A percentile compares a stretch with the other conserved stretches of the same genome.
Evolutionary conservation across 176 grass and related monocot species (phyloP).

Genomic region (Saccharum spontaneum): DNA sequence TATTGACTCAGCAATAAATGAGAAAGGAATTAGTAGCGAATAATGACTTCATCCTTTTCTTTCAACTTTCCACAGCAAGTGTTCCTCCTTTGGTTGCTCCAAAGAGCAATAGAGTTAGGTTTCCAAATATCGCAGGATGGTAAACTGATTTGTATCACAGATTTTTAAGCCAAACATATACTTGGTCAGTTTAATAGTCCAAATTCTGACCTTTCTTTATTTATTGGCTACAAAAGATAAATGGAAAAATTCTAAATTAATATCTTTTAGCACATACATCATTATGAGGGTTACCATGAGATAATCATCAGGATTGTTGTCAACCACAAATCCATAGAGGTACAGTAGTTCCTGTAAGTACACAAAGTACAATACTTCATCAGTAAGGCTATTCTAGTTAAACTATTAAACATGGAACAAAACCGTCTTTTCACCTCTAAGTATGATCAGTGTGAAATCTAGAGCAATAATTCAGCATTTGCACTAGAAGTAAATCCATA

Average conservation of each 20-base stretch:
- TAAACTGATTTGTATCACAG: neutral
- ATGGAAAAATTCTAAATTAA: constrained; percentile 20
- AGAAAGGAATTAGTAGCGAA: neutral
- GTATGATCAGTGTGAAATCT: neutral
- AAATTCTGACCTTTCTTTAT: neutral
- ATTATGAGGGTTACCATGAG: constrained; percentile 66
- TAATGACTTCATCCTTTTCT: neutral
- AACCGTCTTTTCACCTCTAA: constrained; percentile 13
- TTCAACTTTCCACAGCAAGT: constrained; percentile 1
- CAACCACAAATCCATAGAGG: constrained; percentile 92
- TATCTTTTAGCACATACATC: constrained; percentile 30
- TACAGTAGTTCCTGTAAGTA: constrained; percentile 82
- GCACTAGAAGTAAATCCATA: constrained; percentile 15
- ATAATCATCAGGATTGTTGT: constrained; percentile 92
- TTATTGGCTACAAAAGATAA: constrained; percentile 17
- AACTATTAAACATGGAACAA: neutral
- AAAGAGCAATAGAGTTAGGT: neutral
- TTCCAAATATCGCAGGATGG: neutral
- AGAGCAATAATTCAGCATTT: constrained; percentile 4
- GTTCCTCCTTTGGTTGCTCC: neutral
- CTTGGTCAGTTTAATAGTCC: neutral
- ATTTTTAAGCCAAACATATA: neutral
- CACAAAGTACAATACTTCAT: constrained; percentile 26
- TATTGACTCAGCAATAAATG: neutral
- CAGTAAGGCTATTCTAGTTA: constrained; percentile 3